Base-by-base conservation (phyloP, 352 stramenopile species). In the Phytophthora hybrid region DNA sequence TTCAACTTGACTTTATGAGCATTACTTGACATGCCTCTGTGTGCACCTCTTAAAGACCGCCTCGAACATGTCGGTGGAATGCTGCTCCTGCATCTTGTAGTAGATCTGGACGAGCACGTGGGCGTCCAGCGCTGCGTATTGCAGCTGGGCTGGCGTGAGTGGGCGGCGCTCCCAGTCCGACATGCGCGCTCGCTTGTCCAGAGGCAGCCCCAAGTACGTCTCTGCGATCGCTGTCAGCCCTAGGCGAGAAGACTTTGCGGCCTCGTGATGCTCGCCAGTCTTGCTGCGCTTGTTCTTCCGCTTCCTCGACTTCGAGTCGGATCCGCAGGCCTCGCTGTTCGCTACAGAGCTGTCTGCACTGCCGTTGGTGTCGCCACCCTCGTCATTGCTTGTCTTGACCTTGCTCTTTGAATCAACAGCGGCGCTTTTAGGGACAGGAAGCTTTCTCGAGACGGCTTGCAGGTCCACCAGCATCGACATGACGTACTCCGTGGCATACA, bases 81-180 rank as follows among this genome's bases (percentile, higher is more conserved):
- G 65, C 18, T 72, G 66, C 47, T 86, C 58, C 52, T 85, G 76
- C 82, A 93, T 91, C 39, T 79, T 73, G 21, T 83, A 68, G 53
- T 85, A 85, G 52, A 93, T 87, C 29, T 76, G 74, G 34, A 94
- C 77, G 8, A 95, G 77, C 44, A 92, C 87, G 21, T 86, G 73
- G 29, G 88, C 87, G 65, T 95, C 88, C 32, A 95, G 65, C 26
- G 88, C 88, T 2, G 88, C 88, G 29, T 95, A 95, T 21, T 89
- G 72, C 19, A 93, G 67, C 61, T 94, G 88, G 6, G 84, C 83
- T 31, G 70, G 83, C 9, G 84, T 88, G 3, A 95, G 81, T 26
- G 88, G 88, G 1, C 88, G 84, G 6, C 77, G 83, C 65, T 93
- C 79, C 87, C 87, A 95, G 77, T 95, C 76, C 3, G 89, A 93